Evolutionary conservation across 176 grass and related monocot genomes (phyloP).

Genomic region (Puccinellia tenuiflora): DNA sequence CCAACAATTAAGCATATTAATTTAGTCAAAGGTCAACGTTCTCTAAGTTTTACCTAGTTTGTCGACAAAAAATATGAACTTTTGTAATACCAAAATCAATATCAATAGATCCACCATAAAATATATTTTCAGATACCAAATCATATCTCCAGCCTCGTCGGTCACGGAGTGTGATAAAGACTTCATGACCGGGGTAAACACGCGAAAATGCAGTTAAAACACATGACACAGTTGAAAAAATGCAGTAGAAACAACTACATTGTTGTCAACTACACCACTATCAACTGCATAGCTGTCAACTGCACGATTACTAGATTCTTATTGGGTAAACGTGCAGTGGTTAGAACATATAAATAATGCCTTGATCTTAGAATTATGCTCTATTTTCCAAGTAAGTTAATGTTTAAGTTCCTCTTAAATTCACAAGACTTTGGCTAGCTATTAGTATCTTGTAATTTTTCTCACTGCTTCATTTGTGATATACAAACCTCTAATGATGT

Average conservation of each 20-base stretch:
- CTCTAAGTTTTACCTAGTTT: too few species aligned
- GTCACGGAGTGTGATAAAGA: too few species aligned
- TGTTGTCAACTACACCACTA: neutral
- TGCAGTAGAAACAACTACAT: neutral
- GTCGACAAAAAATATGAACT: too few species aligned
- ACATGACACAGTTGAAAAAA: neutral
- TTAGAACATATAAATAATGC: neutral
- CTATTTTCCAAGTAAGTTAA: neutral
- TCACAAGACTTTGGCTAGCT: neutral
- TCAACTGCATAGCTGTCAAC: neutral
- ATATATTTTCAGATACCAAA: too few species aligned
- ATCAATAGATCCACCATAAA: too few species aligned
- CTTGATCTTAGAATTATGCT: neutral
- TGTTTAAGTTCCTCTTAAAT: neutral
- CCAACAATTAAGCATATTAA: too few species aligned
- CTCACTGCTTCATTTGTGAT: neutral
- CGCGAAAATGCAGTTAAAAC: too few species aligned
- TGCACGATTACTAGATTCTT: neutral
- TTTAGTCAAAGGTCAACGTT: too few species aligned
- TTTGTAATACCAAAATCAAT: too few species aligned
- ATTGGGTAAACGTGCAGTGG: neutral
- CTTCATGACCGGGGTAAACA: too few species aligned
- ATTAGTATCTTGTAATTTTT: conserved; percentile 1
- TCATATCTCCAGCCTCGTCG: too few species aligned
- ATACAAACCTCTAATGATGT: neutral